Evolutionary conservation across 2,329 filamentous ascomycete genomes (phyloP).

Genomic region (Paramyrothecium sp.): DNA sequence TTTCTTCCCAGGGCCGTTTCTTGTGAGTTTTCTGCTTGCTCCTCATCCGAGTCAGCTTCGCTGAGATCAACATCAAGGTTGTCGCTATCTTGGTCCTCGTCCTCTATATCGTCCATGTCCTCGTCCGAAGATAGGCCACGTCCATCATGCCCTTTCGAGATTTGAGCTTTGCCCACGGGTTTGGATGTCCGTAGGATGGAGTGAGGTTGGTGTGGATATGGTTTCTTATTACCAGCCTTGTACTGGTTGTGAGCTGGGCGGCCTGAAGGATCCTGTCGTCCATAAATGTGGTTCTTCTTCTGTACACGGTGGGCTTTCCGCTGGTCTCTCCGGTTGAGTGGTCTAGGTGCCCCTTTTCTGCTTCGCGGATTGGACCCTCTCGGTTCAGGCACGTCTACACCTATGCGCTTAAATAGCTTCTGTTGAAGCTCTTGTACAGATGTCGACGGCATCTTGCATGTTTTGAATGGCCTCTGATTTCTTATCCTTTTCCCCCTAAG

Average conservation of each 20-base stretch:
- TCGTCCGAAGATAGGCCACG: slow-evolving; percentile 1
- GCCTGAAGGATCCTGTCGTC: neutral
- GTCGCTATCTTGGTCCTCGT: slow-evolving; percentile 13
- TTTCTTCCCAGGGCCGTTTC: slow-evolving; percentile 1
- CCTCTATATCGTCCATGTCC: slow-evolving; percentile 19
- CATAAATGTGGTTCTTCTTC: slow-evolving; percentile 50
- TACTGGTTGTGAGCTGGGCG: neutral
- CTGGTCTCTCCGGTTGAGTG: slow-evolving; percentile 56
- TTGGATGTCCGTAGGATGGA: slow-evolving; percentile 3
- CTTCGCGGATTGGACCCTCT: slow-evolving; percentile 4
- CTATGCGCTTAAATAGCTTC: slow-evolving; percentile 35
- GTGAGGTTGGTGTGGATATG: slow-evolving; percentile 2
- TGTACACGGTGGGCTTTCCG: slow-evolving; percentile 64
- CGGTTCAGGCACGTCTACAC: slow-evolving; percentile 25
- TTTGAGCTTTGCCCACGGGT: neutral
- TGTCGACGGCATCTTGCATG: slow-evolving; percentile 7
- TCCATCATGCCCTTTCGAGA: neutral
- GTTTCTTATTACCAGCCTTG: slow-evolving; percentile 7
- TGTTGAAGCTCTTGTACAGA: slow-evolving; percentile 32
- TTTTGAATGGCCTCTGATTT: no score
- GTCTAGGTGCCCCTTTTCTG: slow-evolving; percentile 13
- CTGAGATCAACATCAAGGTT: slow-evolving; percentile 11
- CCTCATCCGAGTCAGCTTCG: slow-evolving; percentile 17
- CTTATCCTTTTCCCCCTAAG: no score
- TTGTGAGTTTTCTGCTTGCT: slow-evolving; percentile 19